These are phyloP conservation scores for Lactarius vividus DNA, from an alignment of 768 basidiomycete species.

Conservation along the genomic window DNA sequence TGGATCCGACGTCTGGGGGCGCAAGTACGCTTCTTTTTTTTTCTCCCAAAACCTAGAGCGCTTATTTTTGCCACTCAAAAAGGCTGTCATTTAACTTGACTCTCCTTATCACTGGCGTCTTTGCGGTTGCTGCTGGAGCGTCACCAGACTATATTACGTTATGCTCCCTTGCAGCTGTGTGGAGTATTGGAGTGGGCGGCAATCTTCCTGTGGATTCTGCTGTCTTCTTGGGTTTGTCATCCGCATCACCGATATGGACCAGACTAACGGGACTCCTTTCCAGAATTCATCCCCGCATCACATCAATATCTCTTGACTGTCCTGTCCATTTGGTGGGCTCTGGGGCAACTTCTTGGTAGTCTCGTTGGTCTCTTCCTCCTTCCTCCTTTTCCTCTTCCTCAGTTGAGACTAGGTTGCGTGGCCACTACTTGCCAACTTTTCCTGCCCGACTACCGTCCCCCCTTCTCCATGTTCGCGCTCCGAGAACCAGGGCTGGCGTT, in stretches of 20 bases:
- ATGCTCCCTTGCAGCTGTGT: conserved; percentile 51
- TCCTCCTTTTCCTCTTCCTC: not conserved
- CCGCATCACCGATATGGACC: too few relatives aligned
- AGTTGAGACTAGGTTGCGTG: conserved; percentile 52
- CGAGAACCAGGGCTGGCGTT: conserved; percentile 72
- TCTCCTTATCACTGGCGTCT: conserved; percentile 61
- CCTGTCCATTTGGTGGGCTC: conserved; percentile 77
- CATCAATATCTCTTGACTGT: conserved; percentile 76
- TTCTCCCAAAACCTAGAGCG: not conserved
- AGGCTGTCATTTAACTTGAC: conserved; percentile 69
- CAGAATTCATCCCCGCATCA: conserved; percentile 66
- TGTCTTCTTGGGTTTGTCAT: conserved; percentile 60
- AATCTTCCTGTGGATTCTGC: conserved; percentile 75
- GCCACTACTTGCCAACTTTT: conserved; percentile 68
- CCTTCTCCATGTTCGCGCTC: conserved; percentile 42
- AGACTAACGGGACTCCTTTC: not conserved
- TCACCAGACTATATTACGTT: conserved; percentile 52
- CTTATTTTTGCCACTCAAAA: conserved; percentile 28
- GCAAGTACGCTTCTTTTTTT: conserved; percentile 41
- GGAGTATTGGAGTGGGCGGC: conserved; percentile 70
- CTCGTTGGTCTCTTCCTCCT: conserved; percentile 32
- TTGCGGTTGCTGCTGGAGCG: conserved; percentile 61
- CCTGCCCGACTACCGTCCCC: conserved; percentile 44
- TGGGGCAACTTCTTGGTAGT: conserved; percentile 66
- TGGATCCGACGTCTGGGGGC: conserved; percentile 68